Conservation (phyloP, 805 yeast species). For the Monosporozyma solicola region DNA sequence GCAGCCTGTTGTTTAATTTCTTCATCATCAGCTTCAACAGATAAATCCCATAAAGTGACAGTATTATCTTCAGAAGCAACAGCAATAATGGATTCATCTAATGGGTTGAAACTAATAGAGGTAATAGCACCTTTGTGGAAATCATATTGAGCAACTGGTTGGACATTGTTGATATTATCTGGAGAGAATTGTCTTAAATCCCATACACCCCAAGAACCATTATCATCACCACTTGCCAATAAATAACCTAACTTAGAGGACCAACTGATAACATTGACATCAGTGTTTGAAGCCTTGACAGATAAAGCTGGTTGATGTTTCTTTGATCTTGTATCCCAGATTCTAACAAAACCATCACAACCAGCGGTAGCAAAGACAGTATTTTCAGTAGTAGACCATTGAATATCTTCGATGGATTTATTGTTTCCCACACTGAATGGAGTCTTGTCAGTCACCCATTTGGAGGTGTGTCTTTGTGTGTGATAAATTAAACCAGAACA, state of each 20-base stretch:
- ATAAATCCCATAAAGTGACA: conserved; percentile 94
- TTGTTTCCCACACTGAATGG: conserved; percentile 58
- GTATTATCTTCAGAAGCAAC: conserved; percentile 96
- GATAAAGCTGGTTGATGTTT: conserved; percentile 86
- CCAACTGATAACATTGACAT: conserved; percentile 95
- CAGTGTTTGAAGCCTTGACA: conserved; percentile 68
- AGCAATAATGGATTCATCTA: conserved; percentile 91
- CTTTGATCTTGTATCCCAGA: conserved; percentile 95
- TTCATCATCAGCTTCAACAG: conserved; percentile 98
- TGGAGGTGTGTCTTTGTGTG: conserved; percentile 65
- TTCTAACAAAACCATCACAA: conserved; percentile 65
- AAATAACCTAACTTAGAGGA: conserved; percentile 77
- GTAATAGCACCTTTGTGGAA: conserved; percentile 94
- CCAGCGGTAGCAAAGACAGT: conserved; percentile 96
- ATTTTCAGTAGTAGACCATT: conserved; percentile 87
- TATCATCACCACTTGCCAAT: conserved; percentile 94
- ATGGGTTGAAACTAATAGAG: conserved; percentile 87
- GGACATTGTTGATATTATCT: conserved; percentile 31
- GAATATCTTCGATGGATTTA: conserved; percentile 88
- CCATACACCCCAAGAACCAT: conserved; percentile 97
- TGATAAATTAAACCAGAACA: conserved; percentile 71
- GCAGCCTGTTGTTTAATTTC: conserved; percentile 80
- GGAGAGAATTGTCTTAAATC: conserved; percentile 80
- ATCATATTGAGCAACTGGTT: conserved; percentile 89
- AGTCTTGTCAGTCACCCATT: conserved; percentile 79